phyloP scores from a whole-genome alignment of 1,284 basidiomycete species.

The Ceratobasidium sp. region DNA sequence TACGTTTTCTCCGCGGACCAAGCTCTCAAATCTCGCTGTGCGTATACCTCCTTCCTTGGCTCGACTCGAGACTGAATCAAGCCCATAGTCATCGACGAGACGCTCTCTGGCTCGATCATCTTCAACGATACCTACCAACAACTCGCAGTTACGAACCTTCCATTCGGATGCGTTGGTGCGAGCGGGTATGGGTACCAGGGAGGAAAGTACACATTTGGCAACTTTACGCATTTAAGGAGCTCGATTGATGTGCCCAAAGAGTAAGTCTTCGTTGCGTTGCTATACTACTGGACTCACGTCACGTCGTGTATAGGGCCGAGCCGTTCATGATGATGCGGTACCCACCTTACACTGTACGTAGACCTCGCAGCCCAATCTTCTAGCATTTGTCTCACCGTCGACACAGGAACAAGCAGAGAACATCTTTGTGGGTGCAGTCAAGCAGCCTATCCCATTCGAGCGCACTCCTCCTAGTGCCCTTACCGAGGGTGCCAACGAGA shows the following conservation, averaged over 20 bases:
- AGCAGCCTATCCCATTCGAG: slow-evolving; percentile 29
- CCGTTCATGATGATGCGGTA: slow-evolving; percentile 36
- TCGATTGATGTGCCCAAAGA: slow-evolving; percentile 39
- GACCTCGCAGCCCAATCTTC: no score
- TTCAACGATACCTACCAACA: slow-evolving; percentile 42
- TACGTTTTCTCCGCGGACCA: slow-evolving; percentile 40
- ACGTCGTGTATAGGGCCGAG: slow-evolving; percentile 18
- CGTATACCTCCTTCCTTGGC: neutral
- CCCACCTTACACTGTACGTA: slow-evolving; percentile 36
- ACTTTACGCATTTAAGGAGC: slow-evolving; percentile 34
- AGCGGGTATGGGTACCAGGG: slow-evolving; percentile 41
- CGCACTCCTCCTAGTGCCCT: slow-evolving; percentile 7
- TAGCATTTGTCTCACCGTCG: neutral
- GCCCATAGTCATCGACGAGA: slow-evolving; percentile 35
- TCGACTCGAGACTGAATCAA: neutral
- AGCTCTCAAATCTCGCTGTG: slow-evolving; percentile 37
- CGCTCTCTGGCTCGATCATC: slow-evolving; percentile 38
- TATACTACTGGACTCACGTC: neutral
- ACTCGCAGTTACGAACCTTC: slow-evolving; percentile 40
- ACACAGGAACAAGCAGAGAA: slow-evolving; percentile 23
- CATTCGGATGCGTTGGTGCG: slow-evolving; percentile 41
- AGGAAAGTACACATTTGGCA: slow-evolving; percentile 36
- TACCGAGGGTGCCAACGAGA: neutral
- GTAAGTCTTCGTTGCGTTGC: slow-evolving; percentile 5
- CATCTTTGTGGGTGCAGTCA: slow-evolving; percentile 21